phyloP scores from a whole-genome alignment of 768 basidiomycete species.

The Amanita pallidorosea region DNA sequence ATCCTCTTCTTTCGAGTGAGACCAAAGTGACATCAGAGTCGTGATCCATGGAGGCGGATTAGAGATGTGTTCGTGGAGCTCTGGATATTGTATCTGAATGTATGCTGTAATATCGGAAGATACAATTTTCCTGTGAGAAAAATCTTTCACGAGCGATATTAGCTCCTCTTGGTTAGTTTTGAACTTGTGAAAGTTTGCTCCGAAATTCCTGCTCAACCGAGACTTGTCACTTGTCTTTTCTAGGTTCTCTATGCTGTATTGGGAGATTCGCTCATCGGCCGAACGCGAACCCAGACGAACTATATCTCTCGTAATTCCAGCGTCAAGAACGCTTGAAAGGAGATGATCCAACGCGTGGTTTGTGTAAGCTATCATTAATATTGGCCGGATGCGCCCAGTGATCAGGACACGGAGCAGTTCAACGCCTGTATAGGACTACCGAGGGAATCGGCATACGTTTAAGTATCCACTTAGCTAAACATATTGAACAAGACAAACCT shows the following conservation, averaged over 20 bases:
- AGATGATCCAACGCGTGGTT: conserved; percentile 77
- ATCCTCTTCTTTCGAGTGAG: conserved; percentile 8
- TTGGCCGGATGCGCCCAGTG: conserved; percentile 32
- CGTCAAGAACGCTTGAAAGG: conserved; percentile 53
- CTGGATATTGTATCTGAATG: conserved; percentile 34
- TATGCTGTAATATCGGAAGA: conserved; percentile 28
- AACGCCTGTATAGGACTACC: conserved; percentile 54
- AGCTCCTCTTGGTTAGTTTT: conserved; percentile 38
- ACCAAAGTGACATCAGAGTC: conserved; percentile 7
- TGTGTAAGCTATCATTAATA: conserved; percentile 52
- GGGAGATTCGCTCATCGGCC: conserved; percentile 44
- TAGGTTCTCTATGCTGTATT: conserved; percentile 50
- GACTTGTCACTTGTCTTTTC: conserved; percentile 35
- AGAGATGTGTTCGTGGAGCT: conserved; percentile 30
- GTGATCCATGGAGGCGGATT: conserved; percentile 40
- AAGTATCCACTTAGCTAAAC: not conserved
- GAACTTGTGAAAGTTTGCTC: conserved; percentile 23
- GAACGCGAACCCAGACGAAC: conserved; percentile 64
- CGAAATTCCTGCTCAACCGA: conserved; percentile 25
- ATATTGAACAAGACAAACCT: conserved; percentile 25
- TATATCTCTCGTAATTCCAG: conserved; percentile 47
- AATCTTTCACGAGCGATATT: conserved; percentile 29
- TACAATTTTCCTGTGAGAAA: conserved; percentile 22
- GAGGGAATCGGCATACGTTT: conserved; percentile 1
- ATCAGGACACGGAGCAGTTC: conserved; percentile 63